Evolutionary conservation across 2,329 filamentous ascomycete genomes (phyloP).

Genomic region (Penicillium sp.): DNA sequence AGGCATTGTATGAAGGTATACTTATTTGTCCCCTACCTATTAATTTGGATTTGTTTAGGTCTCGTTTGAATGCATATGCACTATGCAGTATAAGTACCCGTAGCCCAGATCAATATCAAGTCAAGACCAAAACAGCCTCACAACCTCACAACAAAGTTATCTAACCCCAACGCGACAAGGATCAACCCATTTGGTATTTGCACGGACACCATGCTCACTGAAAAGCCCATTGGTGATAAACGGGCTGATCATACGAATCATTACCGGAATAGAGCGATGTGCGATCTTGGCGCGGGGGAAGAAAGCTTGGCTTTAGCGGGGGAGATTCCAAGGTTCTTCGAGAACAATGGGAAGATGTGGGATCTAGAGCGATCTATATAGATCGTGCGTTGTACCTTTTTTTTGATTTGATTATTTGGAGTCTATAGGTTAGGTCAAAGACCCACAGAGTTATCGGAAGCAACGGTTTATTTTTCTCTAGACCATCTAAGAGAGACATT

Average conservation of each 20-base stretch:
- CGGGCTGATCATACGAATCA: slow-evolving; percentile 13
- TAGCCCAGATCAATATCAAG: neutral
- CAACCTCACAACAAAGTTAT: slow-evolving; percentile 8
- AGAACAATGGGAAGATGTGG: neutral
- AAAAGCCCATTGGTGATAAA: neutral
- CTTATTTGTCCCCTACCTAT: neutral
- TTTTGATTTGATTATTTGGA: neutral
- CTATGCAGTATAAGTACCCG: neutral
- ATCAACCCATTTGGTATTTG: neutral
- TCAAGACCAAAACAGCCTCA: neutral
- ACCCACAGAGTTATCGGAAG: neutral
- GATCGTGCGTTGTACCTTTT: neutral
- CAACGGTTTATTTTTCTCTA: slow-evolving; percentile 4
- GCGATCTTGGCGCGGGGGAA: slow-evolving; percentile 11
- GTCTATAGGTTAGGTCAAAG: neutral
- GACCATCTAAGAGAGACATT: neutral
- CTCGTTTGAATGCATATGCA: neutral
- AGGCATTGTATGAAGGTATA: neutral
- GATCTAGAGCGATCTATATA: slow-evolving; percentile 2
- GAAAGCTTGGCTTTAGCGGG: slow-evolving; percentile 13
- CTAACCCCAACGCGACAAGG: neutral
- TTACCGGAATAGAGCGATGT: slow-evolving; percentile 14
- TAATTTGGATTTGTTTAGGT: neutral
- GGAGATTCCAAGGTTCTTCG: slow-evolving; percentile 1
- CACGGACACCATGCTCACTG: neutral